A percentile compares a stretch with the other conserved stretches of the same genome.
These are phyloP conservation scores for Diaporthe nobilis DNA, from an alignment of 2,329 filamentous ascomycete species.

Conservation along the genomic window DNA sequence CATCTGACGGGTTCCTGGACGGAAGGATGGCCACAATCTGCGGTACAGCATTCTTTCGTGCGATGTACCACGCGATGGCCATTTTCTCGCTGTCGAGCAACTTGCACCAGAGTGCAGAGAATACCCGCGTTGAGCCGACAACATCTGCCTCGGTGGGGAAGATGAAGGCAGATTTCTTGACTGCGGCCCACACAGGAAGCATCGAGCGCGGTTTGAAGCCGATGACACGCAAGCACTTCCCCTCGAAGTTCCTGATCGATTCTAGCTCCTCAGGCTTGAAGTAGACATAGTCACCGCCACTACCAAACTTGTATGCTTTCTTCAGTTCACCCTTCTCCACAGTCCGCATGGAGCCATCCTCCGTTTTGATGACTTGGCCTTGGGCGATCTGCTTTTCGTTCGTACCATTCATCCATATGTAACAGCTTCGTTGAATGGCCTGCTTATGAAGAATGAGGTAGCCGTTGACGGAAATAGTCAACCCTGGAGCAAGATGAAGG, in stretches of 20 bases:
- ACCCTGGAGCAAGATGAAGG: slow-evolving; percentile 86
- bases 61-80: slow-evolving; percentile 90
- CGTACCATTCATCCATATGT: slow-evolving; percentile 79
- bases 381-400: slow-evolving; percentile 85
- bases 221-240: slow-evolving; percentile 85
- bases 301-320: slow-evolving; percentile 97
- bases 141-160: slow-evolving; percentile 94
- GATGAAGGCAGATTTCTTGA: slow-evolving; percentile 90
- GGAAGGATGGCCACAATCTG: slow-evolving; percentile 86
- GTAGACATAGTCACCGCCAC: slow-evolving; percentile 88
- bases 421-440: slow-evolving; percentile 84
- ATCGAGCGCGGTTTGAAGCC: slow-evolving; percentile 88
- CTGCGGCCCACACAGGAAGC: slow-evolving; percentile 86
- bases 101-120: slow-evolving; percentile 91
- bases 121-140: slow-evolving; percentile 92
- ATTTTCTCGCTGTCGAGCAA: slow-evolving; percentile 84
- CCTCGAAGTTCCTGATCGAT: slow-evolving; percentile 82
- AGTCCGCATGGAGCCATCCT: slow-evolving; percentile 81
- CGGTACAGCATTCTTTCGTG: slow-evolving; percentile 84
- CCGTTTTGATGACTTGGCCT: slow-evolving; percentile 80
- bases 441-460: slow-evolving; percentile 92
- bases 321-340: slow-evolving; percentile 87
- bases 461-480: slow-evolving; percentile 92
- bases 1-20: slow-evolving; percentile 75
- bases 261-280: slow-evolving; percentile 90